Evolutionary conservation across 106 monocot species (phyloP), one percentile per base, ranked within the genome.

Genomic region (Apostasia shenzhenica): DNA sequence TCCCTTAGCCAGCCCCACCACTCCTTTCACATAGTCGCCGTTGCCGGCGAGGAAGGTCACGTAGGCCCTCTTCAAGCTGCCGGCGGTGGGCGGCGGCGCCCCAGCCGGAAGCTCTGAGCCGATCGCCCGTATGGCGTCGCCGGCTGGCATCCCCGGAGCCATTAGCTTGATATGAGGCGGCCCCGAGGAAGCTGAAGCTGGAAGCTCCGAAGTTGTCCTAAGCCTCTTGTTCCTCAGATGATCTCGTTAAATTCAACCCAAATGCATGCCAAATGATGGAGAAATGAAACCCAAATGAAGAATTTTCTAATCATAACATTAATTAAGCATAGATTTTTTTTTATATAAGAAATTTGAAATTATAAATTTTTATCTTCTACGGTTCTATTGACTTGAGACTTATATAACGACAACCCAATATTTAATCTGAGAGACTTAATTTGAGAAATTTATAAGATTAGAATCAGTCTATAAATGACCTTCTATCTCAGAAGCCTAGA

Each of bases 1-100:
- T 13, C 80, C 80, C 71, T 80, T 80, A 42, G 80, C 80, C 59
- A 80, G 38, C 61, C 80, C 80, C 14, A 80, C 75, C 46, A 71
- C 80, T 6, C 80, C 75, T 14, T 75, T 80, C 59, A 70, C 70
- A 8, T 80, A 80, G 53, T 80, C 80, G 8, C 80, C 80, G 50
- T 39, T 61, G 5, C 80, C 80, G 13, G 75, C 80, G 4, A 80
- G 70, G 61, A 80, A 80, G n/a, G 80, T 80, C 51, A 80, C 75
- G 41, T 71, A 80, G 38, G 69, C 80, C 42, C 71, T 45, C 45
- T 60, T 75, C 37, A 10, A 54, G 48, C 54, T 14, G n/a, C 67
- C 55, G 11, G 48, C 8, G 9, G 26, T 48, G 13, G 42, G 3
- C 43, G 3, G 2, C 57, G 41, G 11, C 12, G 44, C 26, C 13